Evolutionary conservation across 202 grass and related monocot species (phyloP), one percentile per base, ranked within the genome.

Genomic region (Dendrocalamus latiflorus): DNA sequence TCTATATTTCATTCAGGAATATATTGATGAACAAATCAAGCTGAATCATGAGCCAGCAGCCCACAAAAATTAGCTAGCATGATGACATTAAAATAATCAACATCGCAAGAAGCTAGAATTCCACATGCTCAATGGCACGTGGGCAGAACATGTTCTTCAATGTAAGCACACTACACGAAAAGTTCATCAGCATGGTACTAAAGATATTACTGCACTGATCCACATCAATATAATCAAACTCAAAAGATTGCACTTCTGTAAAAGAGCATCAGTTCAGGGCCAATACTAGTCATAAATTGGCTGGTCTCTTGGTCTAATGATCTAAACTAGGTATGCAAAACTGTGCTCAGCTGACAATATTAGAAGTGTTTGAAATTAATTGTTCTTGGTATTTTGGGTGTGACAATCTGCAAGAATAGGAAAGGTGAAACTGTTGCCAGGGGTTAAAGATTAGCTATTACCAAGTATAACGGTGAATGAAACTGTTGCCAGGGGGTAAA

Each of bases 101-200:
- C 7, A 47, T 16, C 0, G 20, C 45, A 64, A 65, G 4, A 64
- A 45, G 28, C 20, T 48, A 65, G 16, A 12, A 68, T 72, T 43
- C 37, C 57, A 72, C 72, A 78, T 57, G 54, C 36, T 72, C 66
- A 75, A 81, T 70, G n/a, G 9, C 21, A 77, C 25, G 21, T 36
- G 22, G 24, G 42, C 65, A 77, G 56, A 81, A 69, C 13, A 6
- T 18, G 64, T 41, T 50, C 58, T 65, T 49, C n/a, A 22, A 56
- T 33, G 59, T 44, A 66, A 56, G 62, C 42, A 77, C 4, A 57
- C 49, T 28, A 47, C 51, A 70, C 1, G 9, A 53, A 30, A 49
- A 56, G 1, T 62, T 53, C 63, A 77, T 41, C 58, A 39, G n/a
- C 45, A 43, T 38, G 24, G 8, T 28, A 68, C 42, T 25, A 28